Conservation (phyloP, 2,329 filamentous ascomycete genomes). For the Phialophora tarda region DNA sequence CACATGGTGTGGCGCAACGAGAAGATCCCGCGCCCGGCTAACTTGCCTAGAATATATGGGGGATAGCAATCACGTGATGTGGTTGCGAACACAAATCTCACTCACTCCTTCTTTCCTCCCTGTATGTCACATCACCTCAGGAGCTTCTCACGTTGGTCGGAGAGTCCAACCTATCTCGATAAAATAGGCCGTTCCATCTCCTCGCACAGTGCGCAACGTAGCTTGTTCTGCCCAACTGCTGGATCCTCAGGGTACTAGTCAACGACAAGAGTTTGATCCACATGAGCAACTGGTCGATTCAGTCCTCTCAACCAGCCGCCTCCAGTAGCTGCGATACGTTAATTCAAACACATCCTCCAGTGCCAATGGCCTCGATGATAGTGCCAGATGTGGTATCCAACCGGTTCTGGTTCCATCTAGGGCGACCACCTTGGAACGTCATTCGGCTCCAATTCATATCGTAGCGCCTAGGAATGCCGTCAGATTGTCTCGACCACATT, state of each 20-base stretch:
- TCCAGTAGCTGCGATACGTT: not conserved
- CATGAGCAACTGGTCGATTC: not conserved
- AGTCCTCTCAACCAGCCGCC: not conserved
- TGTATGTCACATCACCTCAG: not conserved
- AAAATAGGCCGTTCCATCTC: not conserved
- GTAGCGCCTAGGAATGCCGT: too few species aligned
- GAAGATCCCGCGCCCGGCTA: not conserved
- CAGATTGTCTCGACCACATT: too few species aligned
- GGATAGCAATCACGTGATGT: not conserved
- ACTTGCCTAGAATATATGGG: not conserved
- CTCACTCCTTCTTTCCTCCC: not conserved
- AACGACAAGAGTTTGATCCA: not conserved
- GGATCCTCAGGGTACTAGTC: not conserved
- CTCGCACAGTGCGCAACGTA: not conserved
- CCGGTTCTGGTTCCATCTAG: too few species aligned
- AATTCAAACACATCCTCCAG: too few species aligned
- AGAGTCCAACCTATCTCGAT: not conserved
- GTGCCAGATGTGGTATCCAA: too few species aligned
- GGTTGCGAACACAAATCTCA: not conserved
- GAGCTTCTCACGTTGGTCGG: not conserved
- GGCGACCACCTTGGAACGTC: too few species aligned
- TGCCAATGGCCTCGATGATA: too few species aligned
- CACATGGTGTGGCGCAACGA: not conserved
- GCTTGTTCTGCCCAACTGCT: not conserved
- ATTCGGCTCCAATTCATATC: too few species aligned